Evolutionary conservation across 768 basidiomycete genomes (phyloP).

Genomic region (Mycena pura): DNA sequence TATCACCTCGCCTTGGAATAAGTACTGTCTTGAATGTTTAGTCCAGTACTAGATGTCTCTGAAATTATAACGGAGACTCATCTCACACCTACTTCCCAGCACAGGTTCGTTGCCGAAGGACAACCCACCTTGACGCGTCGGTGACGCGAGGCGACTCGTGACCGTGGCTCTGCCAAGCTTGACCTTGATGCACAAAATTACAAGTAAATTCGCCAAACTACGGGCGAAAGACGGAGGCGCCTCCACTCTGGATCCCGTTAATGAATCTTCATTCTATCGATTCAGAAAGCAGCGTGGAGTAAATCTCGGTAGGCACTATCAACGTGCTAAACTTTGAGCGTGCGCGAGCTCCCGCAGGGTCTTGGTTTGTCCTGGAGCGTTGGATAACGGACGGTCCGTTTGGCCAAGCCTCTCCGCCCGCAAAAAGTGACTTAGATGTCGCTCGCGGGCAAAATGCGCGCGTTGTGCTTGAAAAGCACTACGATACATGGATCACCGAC

Average conservation of each 20-base stretch:
- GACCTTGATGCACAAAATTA: conserved; percentile 3
- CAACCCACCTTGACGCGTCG: too few relatives aligned
- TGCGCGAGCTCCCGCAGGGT: conserved; percentile 48
- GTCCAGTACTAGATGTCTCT: too few relatives aligned
- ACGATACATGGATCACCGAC: conserved; percentile 75
- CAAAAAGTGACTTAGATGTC: conserved; percentile 74
- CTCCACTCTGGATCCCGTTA: neutral
- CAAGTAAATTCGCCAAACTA: neutral
- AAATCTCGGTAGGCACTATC: conserved; percentile 67
- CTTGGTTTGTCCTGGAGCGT: conserved; percentile 80
- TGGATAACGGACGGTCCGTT: conserved; percentile 77
- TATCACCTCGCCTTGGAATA: too few relatives aligned
- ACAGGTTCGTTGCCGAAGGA: too few relatives aligned
- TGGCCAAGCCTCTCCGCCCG: conserved; percentile 55
- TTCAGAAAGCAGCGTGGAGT: conserved; percentile 83
- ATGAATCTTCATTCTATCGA: conserved; percentile 41
- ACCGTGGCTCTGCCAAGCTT: too few relatives aligned
- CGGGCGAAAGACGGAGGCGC: neutral
- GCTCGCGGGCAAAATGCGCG: conserved; percentile 61
- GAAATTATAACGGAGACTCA: too few relatives aligned
- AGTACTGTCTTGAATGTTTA: too few relatives aligned
- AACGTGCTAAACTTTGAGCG: neutral
- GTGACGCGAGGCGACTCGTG: too few relatives aligned
- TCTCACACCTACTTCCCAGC: too few relatives aligned
- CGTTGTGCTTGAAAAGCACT: conserved; percentile 65